Conservation (phyloP, 805 yeast species). For the Wickerhamomyces rabaulensis region DNA sequence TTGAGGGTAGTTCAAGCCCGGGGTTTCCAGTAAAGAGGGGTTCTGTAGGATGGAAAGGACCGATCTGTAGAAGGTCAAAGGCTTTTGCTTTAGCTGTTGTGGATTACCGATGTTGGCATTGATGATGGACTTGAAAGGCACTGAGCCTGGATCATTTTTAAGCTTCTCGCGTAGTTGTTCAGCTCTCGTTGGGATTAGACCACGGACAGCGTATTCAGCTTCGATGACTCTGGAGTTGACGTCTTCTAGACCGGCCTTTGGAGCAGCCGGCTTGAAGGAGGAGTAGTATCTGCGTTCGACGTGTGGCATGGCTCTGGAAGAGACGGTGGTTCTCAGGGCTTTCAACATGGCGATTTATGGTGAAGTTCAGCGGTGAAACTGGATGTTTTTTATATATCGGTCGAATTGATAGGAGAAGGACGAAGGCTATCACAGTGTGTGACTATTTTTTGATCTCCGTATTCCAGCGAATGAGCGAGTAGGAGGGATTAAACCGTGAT, state of each 20-base stretch:
- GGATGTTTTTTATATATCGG: neutral
- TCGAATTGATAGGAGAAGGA: neutral
- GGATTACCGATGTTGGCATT: constrained; percentile 97
- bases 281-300: neutral
- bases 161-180: constrained; percentile 69
- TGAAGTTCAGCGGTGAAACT: neutral
- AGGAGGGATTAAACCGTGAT: neutral
- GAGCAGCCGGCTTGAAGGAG: constrained; percentile 24
- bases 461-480: neutral
- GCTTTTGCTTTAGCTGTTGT: constrained; percentile 91
- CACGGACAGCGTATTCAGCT: constrained; percentile 96
- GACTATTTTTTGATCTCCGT: neutral
- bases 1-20: constrained; percentile 32
- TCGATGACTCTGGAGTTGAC: constrained; percentile 70
- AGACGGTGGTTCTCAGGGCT: neutral
- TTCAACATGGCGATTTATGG: neutral
- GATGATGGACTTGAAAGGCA: constrained; percentile 76
- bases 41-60: constrained; percentile 82
- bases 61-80: constrained; percentile 92
- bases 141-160: constrained; percentile 44
- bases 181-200: constrained; percentile 88
- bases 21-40: constrained; percentile 53
- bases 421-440: neutral
- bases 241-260: constrained; percentile 39
- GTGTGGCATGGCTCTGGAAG: neutral